These are phyloP conservation scores for Debaryomyces psychrophilus DNA, from an alignment of 1,139 yeast species.

Conservation along the genomic window DNA sequence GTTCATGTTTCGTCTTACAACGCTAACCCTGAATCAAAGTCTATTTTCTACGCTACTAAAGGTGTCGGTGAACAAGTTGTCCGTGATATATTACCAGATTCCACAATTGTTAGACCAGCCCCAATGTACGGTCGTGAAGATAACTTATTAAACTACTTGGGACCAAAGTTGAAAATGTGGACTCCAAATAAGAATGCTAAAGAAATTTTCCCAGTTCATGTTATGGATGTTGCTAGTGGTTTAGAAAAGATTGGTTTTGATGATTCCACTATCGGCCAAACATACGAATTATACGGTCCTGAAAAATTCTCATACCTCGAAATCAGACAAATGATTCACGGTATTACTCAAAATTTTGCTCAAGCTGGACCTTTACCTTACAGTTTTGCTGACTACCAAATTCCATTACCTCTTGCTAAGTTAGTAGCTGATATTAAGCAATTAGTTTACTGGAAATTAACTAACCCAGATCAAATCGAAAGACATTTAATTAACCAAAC, in stretches of 20 bases:
- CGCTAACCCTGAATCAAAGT: conserved; percentile 70
- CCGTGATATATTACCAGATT: conserved; percentile 66
- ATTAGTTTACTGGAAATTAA: conserved; percentile 66
- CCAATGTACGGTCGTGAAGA: conserved; percentile 82
- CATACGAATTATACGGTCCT: conserved; percentile 77
- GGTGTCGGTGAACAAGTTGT: conserved; percentile 79
- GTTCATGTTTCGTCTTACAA: conserved; percentile 82
- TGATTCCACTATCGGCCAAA: conserved; percentile 77
- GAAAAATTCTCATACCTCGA: conserved; percentile 66
- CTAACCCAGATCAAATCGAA: conserved; percentile 76
- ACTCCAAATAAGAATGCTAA: conserved; percentile 68
- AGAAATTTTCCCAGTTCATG: conserved; percentile 74
- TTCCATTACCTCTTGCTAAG: conserved; percentile 47
- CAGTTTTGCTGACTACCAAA: conserved; percentile 34
- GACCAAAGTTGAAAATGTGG: conserved; percentile 59
- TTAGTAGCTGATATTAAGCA: conserved; percentile 52
- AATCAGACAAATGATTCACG: conserved; percentile 70
- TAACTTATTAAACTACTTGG: conserved; percentile 65
- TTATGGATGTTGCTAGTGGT: conserved; percentile 76
- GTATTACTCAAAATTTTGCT: conserved; percentile 61
- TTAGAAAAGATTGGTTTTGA: conserved; percentile 80
- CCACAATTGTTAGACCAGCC: conserved; percentile 86
- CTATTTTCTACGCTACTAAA: conserved; percentile 77
- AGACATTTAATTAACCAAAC: conserved; percentile 73
- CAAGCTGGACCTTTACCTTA: conserved; percentile 56